Evolutionary conservation across 2,329 filamentous ascomycete genomes (phyloP), one percentile per base, ranked within the genome.

Genomic region (Cytospora chrysosperma): DNA sequence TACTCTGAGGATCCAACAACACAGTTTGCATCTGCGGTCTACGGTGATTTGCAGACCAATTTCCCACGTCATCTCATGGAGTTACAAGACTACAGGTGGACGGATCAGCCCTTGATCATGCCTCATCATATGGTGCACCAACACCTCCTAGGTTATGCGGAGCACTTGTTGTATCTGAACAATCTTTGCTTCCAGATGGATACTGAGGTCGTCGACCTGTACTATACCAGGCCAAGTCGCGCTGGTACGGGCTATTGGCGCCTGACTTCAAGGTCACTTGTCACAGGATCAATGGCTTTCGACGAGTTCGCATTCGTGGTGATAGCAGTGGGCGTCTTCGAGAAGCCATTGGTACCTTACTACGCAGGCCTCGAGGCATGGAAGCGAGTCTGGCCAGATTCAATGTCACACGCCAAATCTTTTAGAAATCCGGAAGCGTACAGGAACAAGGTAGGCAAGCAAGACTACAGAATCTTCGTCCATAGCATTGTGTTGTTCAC

Each of bases 11-110:
- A 55, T 12, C 37, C 51, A 10, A 50, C 24, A 1, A 13, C 51
- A 0, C 52, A 27, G 1, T 61, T 61, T 30, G 51, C 59, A 0
- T 61, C 59, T 26, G 59, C 59, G 3, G 52, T 56, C 3, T 61
- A 61, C 27, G 27, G 5, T 1, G 51, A 61, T 26, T 27, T 61
- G 10, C 59, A 50, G 19, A 55, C 59, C n/a, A 61, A 56, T 26
- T 61, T 56, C 15, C 59, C 59, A 24, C 59, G 59, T 26, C 59
- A 56, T 24, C 59, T 61, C 28, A 61, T 61, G 59, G 59, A 56
- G 17, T 50, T 61, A 15, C 59, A 55, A 30, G 59, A 61, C 21
- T 55, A 55, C 34, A 51, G 30, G 9, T 55, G 50, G 34, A n/a
- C 26, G 9, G 30, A 8, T 19, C 52, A 61, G 13, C 51, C 59